These are phyloP conservation scores for Pseudotsuga menziesii DNA, from an alignment of 75 land plant species.

Conservation along the genomic window DNA sequence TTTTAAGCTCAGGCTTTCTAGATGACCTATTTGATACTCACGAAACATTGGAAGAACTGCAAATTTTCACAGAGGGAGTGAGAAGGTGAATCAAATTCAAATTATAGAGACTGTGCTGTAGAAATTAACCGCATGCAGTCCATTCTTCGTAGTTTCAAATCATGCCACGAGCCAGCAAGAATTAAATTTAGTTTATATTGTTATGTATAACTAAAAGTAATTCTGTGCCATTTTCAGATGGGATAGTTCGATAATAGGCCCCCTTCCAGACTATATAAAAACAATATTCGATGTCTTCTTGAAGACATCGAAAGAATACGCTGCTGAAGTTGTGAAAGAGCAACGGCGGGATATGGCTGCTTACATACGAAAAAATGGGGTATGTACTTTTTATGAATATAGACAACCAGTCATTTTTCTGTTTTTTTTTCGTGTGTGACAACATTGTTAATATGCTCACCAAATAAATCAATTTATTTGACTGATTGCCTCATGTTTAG, in stretches of 20 bases:
- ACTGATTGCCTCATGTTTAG: not conserved
- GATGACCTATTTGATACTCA: slow-evolving; percentile 36
- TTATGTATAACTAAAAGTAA: too few species aligned
- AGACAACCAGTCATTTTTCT: too few species aligned
- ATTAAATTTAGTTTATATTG: too few species aligned
- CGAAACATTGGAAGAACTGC: slow-evolving; percentile 32
- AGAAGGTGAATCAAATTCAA: slow-evolving; percentile 10
- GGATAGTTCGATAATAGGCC: slow-evolving; percentile 2
- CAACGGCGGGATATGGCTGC: slow-evolving; percentile 13
- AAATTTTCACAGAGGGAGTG: slow-evolving; percentile 29
- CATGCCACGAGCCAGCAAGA: too few species aligned
- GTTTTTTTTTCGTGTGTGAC: too few species aligned
- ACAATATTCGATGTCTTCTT: slow-evolving; percentile 9
- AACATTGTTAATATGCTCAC: too few species aligned
- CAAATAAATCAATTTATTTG: too few species aligned
- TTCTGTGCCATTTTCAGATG: not conserved
- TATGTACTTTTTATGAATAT: not conserved
- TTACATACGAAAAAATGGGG: slow-evolving; percentile 12
- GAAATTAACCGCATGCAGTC: not conserved
- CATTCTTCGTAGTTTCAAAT: too few species aligned
- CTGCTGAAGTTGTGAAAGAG: not conserved
- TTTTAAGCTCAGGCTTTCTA: too few species aligned
- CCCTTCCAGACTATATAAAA: slow-evolving; percentile 29
- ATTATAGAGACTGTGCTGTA: not conserved
- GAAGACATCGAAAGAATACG: slow-evolving; percentile 14